Evolutionary conservation across 805 yeast species (phyloP), one percentile per base, ranked within the genome.

Genomic region (Suhomyces emberorum): DNA sequence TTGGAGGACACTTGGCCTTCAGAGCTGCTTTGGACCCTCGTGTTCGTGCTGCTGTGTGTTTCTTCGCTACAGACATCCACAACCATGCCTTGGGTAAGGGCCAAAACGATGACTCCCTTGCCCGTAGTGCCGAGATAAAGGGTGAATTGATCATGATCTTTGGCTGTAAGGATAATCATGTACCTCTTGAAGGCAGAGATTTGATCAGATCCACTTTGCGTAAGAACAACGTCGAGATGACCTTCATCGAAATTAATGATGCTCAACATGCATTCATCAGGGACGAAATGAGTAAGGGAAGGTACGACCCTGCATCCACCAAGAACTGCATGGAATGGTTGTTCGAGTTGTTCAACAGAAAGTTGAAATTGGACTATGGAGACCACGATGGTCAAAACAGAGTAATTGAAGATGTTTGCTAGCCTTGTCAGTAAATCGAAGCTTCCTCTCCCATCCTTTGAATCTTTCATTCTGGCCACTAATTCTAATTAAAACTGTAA

Each of bases 191-290:
- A 38, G 95, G 95, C 2, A 67, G 93, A 42, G 88, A 81, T 51
- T 57, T 81, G 51, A 84, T 85, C 47, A 69, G 95, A 54, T 55
- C 68, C 39, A 69, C 72, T 10, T 57, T 84, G 51, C 68, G 87
- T 48, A 72, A 76, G 29, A 69, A 75, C 20, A 72, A 70, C 15
- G 83, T 81, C 34, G 77, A 71, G 39, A 75, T 82, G 58, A 80
- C 88, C 1, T 82, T 84, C 54, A 72, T 81, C 62, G 95, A 84
- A 58, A 66, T 83, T 35, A 75, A 80, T 48, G 88, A 76, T 45
- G 93, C 95, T 10, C 88, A 84, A 56, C 95, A 85, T 48, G 93
- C 95, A 0, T 84, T 83, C 49, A 81, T 84, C 36, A 70, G 93
- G 44, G 95, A 84, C 54, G 93, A 83, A 52, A 61, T 69, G 42